Evolutionary conservation across 169 alveolate species (phyloP).

Genomic region (Theileria orientalis): DNA sequence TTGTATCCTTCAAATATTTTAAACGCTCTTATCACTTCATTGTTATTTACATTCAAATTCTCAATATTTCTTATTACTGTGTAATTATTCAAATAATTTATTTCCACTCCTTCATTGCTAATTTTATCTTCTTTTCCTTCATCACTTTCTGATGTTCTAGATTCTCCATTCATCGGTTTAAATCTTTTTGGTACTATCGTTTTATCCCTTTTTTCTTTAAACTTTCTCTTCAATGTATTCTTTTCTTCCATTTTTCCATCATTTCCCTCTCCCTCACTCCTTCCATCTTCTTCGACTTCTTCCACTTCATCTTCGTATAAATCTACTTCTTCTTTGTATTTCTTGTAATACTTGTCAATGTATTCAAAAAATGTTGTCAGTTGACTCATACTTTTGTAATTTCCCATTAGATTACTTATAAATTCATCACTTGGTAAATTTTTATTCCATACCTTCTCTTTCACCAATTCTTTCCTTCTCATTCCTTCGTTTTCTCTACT

Average conservation of each 20-base stretch:
- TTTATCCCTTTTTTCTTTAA: not conserved
- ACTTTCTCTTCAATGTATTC: not conserved
- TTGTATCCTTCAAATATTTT: not conserved
- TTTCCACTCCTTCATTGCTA: not conserved
- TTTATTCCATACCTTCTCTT: too few species aligned
- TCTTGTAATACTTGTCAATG: not conserved
- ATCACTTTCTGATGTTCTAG: not conserved
- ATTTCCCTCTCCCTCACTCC: not conserved
- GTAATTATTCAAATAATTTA: not conserved
- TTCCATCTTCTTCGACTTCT: too few species aligned
- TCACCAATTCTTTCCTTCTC: too few species aligned
- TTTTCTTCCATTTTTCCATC: not conserved
- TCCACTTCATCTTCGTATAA: too few species aligned
- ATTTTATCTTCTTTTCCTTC: not conserved
- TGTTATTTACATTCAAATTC: not conserved
- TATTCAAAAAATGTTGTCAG: not conserved
- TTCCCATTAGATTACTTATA: conserved; percentile 14
- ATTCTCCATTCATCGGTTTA: too few species aligned
- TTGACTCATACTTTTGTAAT: conserved; percentile 8
- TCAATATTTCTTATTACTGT: not conserved
- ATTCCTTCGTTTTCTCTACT: not conserved
- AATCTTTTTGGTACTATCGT: not conserved
- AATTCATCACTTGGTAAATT: conserved; percentile 11
- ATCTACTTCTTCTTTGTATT: too few species aligned
- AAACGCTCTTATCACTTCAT: not conserved